Evolutionary conservation across 768 basidiomycete species (phyloP), one percentile per base, ranked within the genome.

Genomic region (Tylopilus subfusipes): DNA sequence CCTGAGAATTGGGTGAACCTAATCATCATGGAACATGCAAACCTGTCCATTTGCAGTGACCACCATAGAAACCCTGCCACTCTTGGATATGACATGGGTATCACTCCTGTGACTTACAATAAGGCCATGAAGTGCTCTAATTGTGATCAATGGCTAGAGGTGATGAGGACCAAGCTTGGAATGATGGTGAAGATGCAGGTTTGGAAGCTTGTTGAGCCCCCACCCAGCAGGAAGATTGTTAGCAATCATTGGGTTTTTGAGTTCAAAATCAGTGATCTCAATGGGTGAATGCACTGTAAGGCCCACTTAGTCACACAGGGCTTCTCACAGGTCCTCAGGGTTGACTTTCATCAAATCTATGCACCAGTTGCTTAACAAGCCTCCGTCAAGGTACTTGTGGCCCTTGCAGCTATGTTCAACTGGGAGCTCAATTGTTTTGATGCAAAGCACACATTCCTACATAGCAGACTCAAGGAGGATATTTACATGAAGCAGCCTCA

Each of bases 401-500:
- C 53, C 0, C 29, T 54, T 0, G 27, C 55, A 0, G 50, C 46
- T 0, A 30, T 44, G 10, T 5, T 29, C 1, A 16, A 54, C 45
- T 57, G 56, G 56, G 50, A 57, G 8, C 42, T 61, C 1, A 12
- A 61, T 6, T 54, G 53, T 10, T 52, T 57, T 2, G 43, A 61
- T 18, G 49, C 50, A 2, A 60, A 57, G 18, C 2, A 36, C 0
- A 42, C 53, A 0, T 55, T 55, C 4, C 38, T 61, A 1, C 48
- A 54, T 18, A 52, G 60, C 1, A 53, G 51, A 10, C 31, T 61
- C 0, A 34, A 42, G 3, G 60, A 61, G 21, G 46, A 27, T 0
- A 71, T 78, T 0, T 77, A 72, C 42, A 74, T 78, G 69, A 40
- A 53, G 8, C 73, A 76, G 55, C 76, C 75, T 0, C 53, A 54